These are phyloP conservation scores for Nigrospora sphaerica DNA, from an alignment of 2,329 filamentous ascomycete species.

Conservation along the genomic window DNA sequence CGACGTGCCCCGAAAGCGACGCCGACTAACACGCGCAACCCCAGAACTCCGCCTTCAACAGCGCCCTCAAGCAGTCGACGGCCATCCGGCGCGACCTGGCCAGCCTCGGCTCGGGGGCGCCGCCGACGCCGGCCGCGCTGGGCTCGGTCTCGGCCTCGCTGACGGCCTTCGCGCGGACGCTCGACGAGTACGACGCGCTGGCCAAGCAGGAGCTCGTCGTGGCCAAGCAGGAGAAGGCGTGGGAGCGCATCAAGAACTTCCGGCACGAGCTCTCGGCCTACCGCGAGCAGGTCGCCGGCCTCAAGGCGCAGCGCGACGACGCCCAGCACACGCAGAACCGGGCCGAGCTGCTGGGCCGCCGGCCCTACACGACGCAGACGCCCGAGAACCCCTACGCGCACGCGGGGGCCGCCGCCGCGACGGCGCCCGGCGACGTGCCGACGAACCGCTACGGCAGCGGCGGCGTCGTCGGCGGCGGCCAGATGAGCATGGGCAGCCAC, in stretches of 20 bases:
- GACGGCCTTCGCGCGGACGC: constrained; percentile 71
- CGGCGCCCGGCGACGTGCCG: constrained; percentile 27
- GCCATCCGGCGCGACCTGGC: constrained; percentile 72
- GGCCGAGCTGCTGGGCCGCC: constrained; percentile 74
- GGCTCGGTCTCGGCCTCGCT: constrained; percentile 66
- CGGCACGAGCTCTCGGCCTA: constrained; percentile 75
- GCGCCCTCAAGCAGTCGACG: constrained; percentile 77
- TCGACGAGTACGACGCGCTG: constrained; percentile 85
- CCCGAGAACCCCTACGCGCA: constrained; percentile 92
- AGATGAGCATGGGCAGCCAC: constrained; percentile 41
- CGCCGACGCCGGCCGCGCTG: constrained; percentile 47
- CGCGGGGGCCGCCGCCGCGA: constrained; percentile 23
- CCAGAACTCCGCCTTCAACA: constrained; percentile 80
- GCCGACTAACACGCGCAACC: background rate
- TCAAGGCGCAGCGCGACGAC: constrained; percentile 75
- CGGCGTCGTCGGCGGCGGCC: constrained; percentile 21
- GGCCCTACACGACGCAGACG: constrained; percentile 69
- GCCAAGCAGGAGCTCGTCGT: constrained; percentile 84
- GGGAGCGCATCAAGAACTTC: constrained; percentile 80
- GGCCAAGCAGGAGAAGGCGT: constrained; percentile 86
- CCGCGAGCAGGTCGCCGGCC: constrained; percentile 65
- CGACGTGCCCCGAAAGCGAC: background rate
- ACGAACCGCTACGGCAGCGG: constrained; percentile 32
- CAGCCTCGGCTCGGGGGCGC: constrained; percentile 51
- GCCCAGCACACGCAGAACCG: constrained; percentile 59